A percentile compares a stretch with the other conserved stretches of the same genome.
Evolutionary conservation across 2,329 filamentous ascomycete genomes (phyloP).

Genomic region (Ophiosphaerella korrae): DNA sequence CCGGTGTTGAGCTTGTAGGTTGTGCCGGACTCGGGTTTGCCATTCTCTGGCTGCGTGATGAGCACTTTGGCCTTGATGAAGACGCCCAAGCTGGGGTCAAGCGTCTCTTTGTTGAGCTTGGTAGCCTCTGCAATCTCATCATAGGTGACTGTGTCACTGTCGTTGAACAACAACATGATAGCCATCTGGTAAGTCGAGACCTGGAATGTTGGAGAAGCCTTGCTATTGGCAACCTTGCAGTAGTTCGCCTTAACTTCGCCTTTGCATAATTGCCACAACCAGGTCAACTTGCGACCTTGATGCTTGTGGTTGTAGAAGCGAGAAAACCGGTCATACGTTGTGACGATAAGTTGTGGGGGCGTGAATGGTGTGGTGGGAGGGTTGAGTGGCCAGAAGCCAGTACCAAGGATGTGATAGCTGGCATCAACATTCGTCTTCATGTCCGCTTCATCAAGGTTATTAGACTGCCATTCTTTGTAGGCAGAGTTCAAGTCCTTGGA

Average conservation of each 20-base stretch:
- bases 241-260: constrained; percentile 95
- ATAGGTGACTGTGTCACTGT: constrained; percentile 82
- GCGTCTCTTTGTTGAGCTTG: constrained; percentile 75
- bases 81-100: constrained; percentile 85
- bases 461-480: constrained; percentile 78
- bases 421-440: constrained; percentile 78
- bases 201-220: constrained; percentile 94
- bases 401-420: constrained; percentile 89
- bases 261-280: constrained; percentile 98
- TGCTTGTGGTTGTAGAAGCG: constrained; percentile 97
- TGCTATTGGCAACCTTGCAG: constrained; percentile 67
- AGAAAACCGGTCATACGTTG: constrained; percentile 87
- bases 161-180: constrained; percentile 92
- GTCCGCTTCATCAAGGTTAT: constrained; percentile 67
- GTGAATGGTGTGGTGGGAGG: constrained; percentile 87
- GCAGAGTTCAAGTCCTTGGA: constrained; percentile 94
- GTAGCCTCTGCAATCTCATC: constrained; percentile 86
- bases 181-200: constrained; percentile 99
- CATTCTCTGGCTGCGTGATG: constrained; percentile 69
- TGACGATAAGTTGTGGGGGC: constrained; percentile 81
- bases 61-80: constrained; percentile 94
- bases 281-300: constrained; percentile 92
- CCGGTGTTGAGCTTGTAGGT: constrained; percentile 86
- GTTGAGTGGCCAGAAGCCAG: constrained; percentile 94
- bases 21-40: constrained; percentile 78